Evolutionary conservation across 1,139 yeast genomes (phyloP), one percentile per base, ranked within the genome.

Genomic region (Blastobotrys serpentis): DNA sequence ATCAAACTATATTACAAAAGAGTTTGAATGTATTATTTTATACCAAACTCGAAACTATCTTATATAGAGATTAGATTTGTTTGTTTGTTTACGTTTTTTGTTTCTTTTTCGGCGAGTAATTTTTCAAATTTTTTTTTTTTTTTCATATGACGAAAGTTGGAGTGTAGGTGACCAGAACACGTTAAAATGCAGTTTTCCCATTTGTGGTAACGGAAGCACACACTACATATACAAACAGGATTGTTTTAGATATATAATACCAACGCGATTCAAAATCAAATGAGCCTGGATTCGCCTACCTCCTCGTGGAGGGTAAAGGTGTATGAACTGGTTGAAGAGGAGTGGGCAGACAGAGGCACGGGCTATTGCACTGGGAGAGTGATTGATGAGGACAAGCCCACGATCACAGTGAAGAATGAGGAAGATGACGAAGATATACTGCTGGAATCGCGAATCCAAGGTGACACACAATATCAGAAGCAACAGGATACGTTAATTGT

Each of bases 401-500:
- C 16, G 17, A 43, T 50, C 26, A 64, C 83, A 13, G 98, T 92
- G 18, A 73, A 81, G 49, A 83, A 84, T 63, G 98, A 90, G 65
- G 69, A 76, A 19, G 75, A 83, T 55, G 71, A 79, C 2, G 71
- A 75, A 2, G 82, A 83, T 30, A 70, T 81, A 16, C 70, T 92
- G 23, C 70, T 92, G 45, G 77, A 79, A 60, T 80, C 92, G 6
- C 74, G 68, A 50, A 74, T 92, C 19, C 82, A 80, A 58, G 95
- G 95, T 0, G 70, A 79, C 29, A 84, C 83, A 1, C 95, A 86
- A 59, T 90, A 86, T 64, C 98, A 90, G 65, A 77, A 95, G 60
- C 97, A 90, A 63, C 98, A 92, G 63, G 97, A 89, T 54, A 89
- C 97, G 0, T 72, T 92, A 45, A 87, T 92, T 17, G 96, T 92